Percentiles rank a stretch among this genome's conserved stretches.
Conservation (phyloP, 306 rosid species). For the Albizia julibrissin region DNA sequence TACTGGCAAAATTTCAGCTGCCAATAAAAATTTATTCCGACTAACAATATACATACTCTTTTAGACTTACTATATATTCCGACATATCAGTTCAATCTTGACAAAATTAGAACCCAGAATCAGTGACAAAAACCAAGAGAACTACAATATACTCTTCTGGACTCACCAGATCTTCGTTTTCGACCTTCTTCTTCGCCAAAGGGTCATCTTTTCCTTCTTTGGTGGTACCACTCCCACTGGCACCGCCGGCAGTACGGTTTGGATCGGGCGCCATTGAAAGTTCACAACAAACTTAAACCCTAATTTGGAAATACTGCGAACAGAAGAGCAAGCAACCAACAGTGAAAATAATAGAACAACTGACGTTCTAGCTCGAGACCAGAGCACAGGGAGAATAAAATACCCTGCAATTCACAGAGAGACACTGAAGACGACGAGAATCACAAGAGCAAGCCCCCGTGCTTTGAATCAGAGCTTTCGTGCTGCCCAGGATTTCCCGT, state of each 20-base stretch:
- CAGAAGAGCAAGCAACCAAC: background rate
- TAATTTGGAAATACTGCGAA: slow-evolving; percentile 22
- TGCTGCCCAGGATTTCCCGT: background rate
- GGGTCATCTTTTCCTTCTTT: slow-evolving; percentile 72
- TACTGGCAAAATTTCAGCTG: background rate
- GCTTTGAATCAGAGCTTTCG: slow-evolving; percentile 1
- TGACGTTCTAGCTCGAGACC: background rate
- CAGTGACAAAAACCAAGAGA: background rate
- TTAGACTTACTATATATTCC: no score
- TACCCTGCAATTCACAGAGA: background rate
- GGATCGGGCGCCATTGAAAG: slow-evolving; percentile 76
- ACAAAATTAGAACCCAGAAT: background rate
- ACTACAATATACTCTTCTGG: background rate
- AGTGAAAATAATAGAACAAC: background rate
- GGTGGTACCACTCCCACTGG: slow-evolving; percentile 55
- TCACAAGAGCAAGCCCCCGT: background rate
- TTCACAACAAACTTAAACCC: slow-evolving; percentile 36
- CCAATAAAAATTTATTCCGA: background rate
- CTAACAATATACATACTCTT: no score
- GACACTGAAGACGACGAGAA: background rate
- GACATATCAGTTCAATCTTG: no score
- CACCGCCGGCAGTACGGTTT: slow-evolving; percentile 55
- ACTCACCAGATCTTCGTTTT: slow-evolving; percentile 89
- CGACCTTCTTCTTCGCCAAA: slow-evolving; percentile 79
- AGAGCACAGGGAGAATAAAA: background rate